phyloP scores from a whole-genome alignment of 345 rosid genomes.

The Populus simonii region DNA sequence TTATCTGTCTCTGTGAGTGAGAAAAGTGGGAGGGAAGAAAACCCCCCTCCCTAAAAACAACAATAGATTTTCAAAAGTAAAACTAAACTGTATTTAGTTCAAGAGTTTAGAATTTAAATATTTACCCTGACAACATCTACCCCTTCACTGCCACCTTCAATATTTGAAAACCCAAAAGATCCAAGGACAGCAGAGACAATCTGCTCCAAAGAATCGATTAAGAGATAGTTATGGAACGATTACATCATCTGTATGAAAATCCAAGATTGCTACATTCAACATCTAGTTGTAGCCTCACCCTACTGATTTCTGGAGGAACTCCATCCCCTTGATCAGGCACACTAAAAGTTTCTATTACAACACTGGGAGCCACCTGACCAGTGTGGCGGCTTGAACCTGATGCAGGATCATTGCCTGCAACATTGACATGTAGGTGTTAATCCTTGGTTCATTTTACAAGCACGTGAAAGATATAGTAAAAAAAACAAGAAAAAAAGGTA shows the following conservation, averaged over 20 bases:
- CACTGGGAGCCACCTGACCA: constrained; percentile 44
- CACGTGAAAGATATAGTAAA: background rate
- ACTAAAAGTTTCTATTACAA: constrained; percentile 62
- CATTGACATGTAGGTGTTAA: constrained; percentile 4
- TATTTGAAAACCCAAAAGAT: constrained; percentile 57
- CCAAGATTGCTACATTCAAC: background rate
- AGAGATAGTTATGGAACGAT: background rate
- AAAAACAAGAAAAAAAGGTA: background rate
- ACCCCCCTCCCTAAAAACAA: background rate
- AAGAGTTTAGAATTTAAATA: constrained; percentile 13
- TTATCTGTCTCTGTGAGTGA: background rate
- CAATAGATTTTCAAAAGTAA: background rate
- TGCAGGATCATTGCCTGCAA: constrained; percentile 39
- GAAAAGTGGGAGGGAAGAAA: background rate
- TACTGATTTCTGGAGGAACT: constrained; percentile 65
- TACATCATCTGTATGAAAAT: background rate
- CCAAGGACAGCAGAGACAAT: constrained; percentile 76
- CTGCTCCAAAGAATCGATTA: constrained; percentile 32
- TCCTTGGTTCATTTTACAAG: background rate
- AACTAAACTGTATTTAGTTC: background rate
- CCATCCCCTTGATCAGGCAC: constrained; percentile 70
- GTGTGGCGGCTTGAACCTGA: constrained; percentile 38
- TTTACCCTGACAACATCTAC: constrained; percentile 42
- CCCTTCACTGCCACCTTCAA: constrained; percentile 45
- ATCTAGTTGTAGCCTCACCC: constrained; percentile 42